phyloP scores from a whole-genome alignment of 2,329 filamentous ascomycete genomes.

The Aspergillus neoniger region DNA sequence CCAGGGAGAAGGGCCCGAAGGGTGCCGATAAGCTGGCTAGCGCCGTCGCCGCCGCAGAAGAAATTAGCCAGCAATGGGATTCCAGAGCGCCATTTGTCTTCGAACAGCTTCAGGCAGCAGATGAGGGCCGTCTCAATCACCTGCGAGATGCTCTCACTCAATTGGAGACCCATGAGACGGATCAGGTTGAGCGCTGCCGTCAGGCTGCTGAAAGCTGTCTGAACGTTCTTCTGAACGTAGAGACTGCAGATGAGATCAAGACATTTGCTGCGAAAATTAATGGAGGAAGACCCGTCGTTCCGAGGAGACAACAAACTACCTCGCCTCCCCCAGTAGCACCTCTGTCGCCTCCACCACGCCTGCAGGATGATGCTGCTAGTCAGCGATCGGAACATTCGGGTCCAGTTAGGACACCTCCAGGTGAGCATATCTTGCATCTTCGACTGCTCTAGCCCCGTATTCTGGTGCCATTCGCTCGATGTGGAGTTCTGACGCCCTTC shows the following conservation, averaged over 20 bases:
- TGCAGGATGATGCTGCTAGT: constrained; percentile 57
- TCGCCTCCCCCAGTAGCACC: constrained; percentile 33
- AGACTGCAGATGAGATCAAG: constrained; percentile 81
- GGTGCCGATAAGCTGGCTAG: constrained; percentile 72
- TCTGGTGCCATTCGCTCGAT: background rate
- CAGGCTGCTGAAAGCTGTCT: constrained; percentile 76
- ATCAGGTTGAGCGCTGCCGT: constrained; percentile 76
- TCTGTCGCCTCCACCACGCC: constrained; percentile 42
- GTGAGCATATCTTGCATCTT: constrained; percentile 30
- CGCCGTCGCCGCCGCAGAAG: constrained; percentile 72
- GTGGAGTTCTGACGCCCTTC: constrained; percentile 8
- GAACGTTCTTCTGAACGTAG: constrained; percentile 79
- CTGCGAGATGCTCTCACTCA: constrained; percentile 89
- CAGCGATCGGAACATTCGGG: constrained; percentile 56
- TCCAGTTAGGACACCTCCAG: constrained; percentile 36
- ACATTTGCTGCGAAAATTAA: constrained; percentile 44
- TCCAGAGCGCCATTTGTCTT: constrained; percentile 94
- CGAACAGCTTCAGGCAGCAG: constrained; percentile 85
- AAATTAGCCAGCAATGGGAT: constrained; percentile 83
- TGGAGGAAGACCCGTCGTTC: constrained; percentile 37
- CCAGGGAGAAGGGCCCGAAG: constrained; percentile 75
- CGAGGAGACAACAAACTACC: constrained; percentile 25
- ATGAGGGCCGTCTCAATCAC: constrained; percentile 86
- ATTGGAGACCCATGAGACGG: constrained; percentile 87
- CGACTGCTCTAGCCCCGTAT: too few species aligned